Conservation (phyloP, 306 rosid species). For the Psophocarpus tetragonolobus region DNA sequence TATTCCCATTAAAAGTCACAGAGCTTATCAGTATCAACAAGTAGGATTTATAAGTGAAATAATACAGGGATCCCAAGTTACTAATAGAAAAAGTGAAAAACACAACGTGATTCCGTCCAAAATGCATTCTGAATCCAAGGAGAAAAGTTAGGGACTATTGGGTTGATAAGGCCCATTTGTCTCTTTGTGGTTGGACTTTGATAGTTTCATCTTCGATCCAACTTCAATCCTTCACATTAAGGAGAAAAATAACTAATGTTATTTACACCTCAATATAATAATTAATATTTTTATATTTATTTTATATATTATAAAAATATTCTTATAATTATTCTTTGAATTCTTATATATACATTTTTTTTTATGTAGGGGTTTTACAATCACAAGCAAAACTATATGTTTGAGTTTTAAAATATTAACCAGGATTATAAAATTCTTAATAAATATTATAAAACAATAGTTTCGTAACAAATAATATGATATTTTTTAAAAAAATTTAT, state of each 20-base stretch:
- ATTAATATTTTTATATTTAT: too few species aligned
- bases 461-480: too few species aligned
- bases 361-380: too few species aligned
- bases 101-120: not conserved
- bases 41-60: not conserved
- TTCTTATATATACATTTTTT: too few species aligned
- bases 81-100: not conserved
- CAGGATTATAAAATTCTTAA: too few species aligned
- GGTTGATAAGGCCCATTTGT: conserved; percentile 20
- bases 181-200: not conserved
- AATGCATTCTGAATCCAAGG: not conserved
- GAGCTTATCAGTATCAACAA: not conserved
- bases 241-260: not conserved
- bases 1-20: not conserved
- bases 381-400: too few species aligned
- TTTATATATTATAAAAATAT: too few species aligned
- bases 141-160: not conserved
- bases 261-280: too few species aligned
- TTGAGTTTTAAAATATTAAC: too few species aligned
- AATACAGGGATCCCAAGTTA: not conserved
- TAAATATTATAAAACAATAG: too few species aligned
- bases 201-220: not conserved
- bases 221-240: not conserved
- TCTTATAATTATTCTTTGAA: too few species aligned
- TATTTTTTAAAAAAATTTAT: too few species aligned